Evolutionary conservation across 2,329 filamentous ascomycete species (phyloP).

Genomic region (Phoma sp.): DNA sequence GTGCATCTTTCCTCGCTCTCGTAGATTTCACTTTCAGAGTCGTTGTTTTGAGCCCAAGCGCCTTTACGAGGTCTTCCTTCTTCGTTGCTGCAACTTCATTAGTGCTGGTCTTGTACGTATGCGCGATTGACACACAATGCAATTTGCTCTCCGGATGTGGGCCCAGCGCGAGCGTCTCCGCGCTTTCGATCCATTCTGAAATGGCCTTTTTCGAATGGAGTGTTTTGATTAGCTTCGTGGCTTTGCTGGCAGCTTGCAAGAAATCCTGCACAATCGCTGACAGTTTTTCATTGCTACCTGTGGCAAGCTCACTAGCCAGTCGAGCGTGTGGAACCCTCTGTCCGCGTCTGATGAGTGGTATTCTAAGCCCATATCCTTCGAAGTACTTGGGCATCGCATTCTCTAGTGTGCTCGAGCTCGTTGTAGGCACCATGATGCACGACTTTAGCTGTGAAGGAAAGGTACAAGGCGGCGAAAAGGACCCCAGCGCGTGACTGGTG

Average conservation of each 20-base stretch:
- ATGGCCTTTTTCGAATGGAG: conserved; percentile 17
- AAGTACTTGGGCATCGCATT: conserved; percentile 9
- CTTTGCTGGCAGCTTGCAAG: conserved; percentile 15
- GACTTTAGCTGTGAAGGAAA: neutral
- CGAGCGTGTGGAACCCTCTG: conserved; percentile 20
- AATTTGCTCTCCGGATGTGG: conserved; percentile 17
- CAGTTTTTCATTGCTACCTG: conserved; percentile 11
- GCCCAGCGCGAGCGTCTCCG: conserved; percentile 28
- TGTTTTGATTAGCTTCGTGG: conserved; percentile 10
- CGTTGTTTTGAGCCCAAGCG: conserved; percentile 1
- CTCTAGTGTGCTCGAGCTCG: neutral
- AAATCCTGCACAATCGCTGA: conserved; percentile 23
- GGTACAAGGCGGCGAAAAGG: too few species aligned
- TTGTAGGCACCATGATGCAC: neutral
- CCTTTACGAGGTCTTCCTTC: neutral
- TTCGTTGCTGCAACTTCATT: neutral
- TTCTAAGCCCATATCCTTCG: conserved; percentile 18
- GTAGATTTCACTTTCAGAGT: neutral
- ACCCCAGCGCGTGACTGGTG: neutral
- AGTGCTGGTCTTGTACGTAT: neutral
- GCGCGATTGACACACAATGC: neutral
- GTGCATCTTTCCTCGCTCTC: neutral
- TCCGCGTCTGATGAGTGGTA: conserved; percentile 17
- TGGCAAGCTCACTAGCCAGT: conserved; percentile 6
- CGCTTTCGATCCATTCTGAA: conserved; percentile 28